Evolutionary conservation across 768 basidiomycete genomes (phyloP).

Genomic region (Tricholoma saponaceum): DNA sequence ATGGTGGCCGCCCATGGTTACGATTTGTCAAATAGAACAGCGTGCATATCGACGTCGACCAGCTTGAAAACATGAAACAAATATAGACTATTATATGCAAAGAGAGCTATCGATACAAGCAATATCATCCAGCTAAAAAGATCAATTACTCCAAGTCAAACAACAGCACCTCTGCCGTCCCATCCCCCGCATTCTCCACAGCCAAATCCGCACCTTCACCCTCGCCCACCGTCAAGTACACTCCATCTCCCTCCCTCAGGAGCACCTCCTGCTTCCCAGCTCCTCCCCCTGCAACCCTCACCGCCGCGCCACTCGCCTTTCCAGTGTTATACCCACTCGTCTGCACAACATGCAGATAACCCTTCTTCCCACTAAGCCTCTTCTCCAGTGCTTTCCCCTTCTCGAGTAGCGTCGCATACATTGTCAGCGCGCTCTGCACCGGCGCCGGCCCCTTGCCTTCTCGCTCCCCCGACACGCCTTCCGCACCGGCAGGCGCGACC

Average conservation of each 20-base stretch:
- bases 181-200: constrained; percentile 62
- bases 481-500: constrained; percentile 66
- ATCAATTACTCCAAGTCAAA: constrained; percentile 57
- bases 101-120: too few relatives aligned
- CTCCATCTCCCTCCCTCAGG: constrained; percentile 84
- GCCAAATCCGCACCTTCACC: constrained; percentile 32
- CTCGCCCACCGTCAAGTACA: constrained; percentile 43
- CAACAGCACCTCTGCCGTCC: constrained; percentile 21
- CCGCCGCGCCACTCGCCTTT: constrained; percentile 48
- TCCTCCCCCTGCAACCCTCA: constrained; percentile 44
- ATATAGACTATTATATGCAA: too few relatives aligned
- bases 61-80: too few relatives aligned
- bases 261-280: constrained; percentile 35
- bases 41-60: too few relatives aligned
- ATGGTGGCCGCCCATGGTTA: too few relatives aligned
- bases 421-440: constrained; percentile 59
- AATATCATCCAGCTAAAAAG: too few relatives aligned
- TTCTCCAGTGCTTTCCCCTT: constrained; percentile 50
- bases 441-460: constrained; percentile 81
- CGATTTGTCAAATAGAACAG: too few relatives aligned
- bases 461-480: constrained; percentile 56
- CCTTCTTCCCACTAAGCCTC: constrained; percentile 51
- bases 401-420: constrained; percentile 75
- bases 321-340: constrained; percentile 73
- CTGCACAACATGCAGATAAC: constrained; percentile 85